Conservation (phyloP, 805 yeast genomes). For the Candida palmyrensis region DNA sequence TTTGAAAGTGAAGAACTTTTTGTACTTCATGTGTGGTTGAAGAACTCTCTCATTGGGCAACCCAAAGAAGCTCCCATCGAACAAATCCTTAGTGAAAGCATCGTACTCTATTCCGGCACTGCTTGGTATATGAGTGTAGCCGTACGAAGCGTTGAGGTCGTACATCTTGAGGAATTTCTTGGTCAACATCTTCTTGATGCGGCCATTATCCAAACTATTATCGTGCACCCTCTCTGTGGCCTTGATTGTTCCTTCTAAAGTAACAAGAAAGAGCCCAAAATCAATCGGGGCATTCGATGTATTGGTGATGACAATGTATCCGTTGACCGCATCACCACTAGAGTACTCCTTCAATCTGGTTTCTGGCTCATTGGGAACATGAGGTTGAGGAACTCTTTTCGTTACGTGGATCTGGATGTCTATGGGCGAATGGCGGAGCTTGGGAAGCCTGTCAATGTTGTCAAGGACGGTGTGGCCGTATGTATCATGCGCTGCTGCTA, state of each 20-base stretch:
- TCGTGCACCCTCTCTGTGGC: constrained; percentile 19
- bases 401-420: constrained; percentile 48
- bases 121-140: constrained; percentile 44
- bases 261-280: constrained; percentile 41
- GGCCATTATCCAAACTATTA: constrained; percentile 8
- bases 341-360: constrained; percentile 42
- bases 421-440: constrained; percentile 35
- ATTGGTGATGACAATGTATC: constrained; percentile 45
- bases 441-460: constrained; percentile 46
- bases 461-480: constrained; percentile 47
- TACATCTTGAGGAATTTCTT: constrained; percentile 57
- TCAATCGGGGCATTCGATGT: constrained; percentile 38
- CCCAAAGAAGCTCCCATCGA: constrained; percentile 47
- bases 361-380: constrained; percentile 34
- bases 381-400: constrained; percentile 46
- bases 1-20: constrained; percentile 55
- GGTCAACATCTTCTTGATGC: constrained; percentile 27
- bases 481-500: constrained; percentile 11
- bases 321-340: constrained; percentile 38
- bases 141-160: constrained; percentile 54
- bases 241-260: constrained; percentile 44
- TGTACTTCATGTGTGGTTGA: constrained; percentile 45
- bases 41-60: constrained; percentile 45
- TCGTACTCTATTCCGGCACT: constrained; percentile 46
- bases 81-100: constrained; percentile 37